Percentiles rank a stretch among this genome's conserved stretches.
Conservation (phyloP, 2,329 filamentous ascomycete genomes). For the Aspergillus ustus region DNA sequence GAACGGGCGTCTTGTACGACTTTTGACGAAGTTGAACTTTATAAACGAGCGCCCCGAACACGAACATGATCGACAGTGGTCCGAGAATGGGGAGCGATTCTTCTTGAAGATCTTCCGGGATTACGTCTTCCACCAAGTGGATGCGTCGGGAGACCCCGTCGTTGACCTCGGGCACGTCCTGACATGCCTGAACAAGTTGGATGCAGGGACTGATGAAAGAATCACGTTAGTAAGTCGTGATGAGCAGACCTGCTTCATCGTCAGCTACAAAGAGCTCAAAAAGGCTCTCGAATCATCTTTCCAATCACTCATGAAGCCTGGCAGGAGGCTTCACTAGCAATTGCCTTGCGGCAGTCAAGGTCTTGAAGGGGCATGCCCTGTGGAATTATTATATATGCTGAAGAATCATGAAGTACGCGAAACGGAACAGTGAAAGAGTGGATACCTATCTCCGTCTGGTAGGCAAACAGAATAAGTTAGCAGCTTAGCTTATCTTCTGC, state of each 20-base stretch:
- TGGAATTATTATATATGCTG: slow-evolving; percentile 20
- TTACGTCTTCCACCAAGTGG: slow-evolving; percentile 96
- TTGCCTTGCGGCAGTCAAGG: not conserved
- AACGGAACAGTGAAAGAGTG: not conserved
- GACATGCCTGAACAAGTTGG: slow-evolving; percentile 85
- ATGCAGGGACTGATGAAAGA: slow-evolving; percentile 85
- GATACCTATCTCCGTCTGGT: not conserved
- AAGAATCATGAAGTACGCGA: not conserved
- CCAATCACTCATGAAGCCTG: slow-evolving; percentile 58
- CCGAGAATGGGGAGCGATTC: slow-evolving; percentile 90
- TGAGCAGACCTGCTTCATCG: slow-evolving; percentile 84
- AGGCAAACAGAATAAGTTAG: not conserved
- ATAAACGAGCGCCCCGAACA: slow-evolving; percentile 90
- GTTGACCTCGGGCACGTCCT: slow-evolving; percentile 88
- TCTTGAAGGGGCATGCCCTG: not conserved
- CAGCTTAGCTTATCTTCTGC: slow-evolving; percentile 7
- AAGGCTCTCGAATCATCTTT: slow-evolving; percentile 65
- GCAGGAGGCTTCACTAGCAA: slow-evolving; percentile 40
- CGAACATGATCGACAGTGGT: slow-evolving; percentile 78
- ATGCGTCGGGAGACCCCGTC: slow-evolving; percentile 79
- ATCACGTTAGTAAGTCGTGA: slow-evolving; percentile 86
- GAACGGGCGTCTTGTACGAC: slow-evolving; percentile 81
- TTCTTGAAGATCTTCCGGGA: slow-evolving; percentile 94
- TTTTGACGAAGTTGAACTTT: slow-evolving; percentile 80
- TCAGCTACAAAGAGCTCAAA: slow-evolving; percentile 89